These are phyloP conservation scores for Penicillium sp. DNA, from an alignment of 2,329 filamentous ascomycete genomes.

Conservation along the genomic window DNA sequence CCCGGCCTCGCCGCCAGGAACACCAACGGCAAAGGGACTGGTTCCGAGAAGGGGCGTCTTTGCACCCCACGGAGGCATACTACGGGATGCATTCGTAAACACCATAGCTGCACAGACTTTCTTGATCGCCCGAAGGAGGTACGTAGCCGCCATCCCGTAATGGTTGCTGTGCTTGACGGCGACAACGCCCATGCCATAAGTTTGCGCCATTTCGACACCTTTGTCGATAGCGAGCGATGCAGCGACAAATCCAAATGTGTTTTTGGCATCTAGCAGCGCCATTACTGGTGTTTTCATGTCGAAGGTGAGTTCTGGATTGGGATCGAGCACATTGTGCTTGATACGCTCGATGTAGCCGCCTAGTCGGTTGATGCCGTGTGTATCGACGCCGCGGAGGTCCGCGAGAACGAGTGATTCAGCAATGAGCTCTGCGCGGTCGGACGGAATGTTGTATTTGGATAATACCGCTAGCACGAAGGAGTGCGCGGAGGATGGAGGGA, in stretches of 20 bases:
- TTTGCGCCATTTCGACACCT: slow-evolving; percentile 16
- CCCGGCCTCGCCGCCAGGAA: slow-evolving; percentile 7
- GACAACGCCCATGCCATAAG: slow-evolving; percentile 23
- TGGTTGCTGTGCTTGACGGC: slow-evolving; percentile 22
- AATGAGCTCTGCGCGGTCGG: slow-evolving; percentile 10
- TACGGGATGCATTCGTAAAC: slow-evolving; percentile 32
- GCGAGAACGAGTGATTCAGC: slow-evolving; percentile 21
- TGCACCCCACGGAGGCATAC: slow-evolving; percentile 32
- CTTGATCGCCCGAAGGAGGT: slow-evolving; percentile 21
- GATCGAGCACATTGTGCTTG: slow-evolving; percentile 19
- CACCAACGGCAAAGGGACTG: slow-evolving; percentile 15
- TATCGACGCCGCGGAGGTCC: slow-evolving; percentile 25
- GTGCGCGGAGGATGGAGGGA: neutral
- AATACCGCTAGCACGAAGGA: neutral
- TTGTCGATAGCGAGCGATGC: slow-evolving; percentile 21
- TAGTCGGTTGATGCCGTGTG: slow-evolving; percentile 24
- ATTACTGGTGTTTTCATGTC: slow-evolving; percentile 23
- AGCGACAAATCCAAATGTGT: slow-evolving; percentile 28
- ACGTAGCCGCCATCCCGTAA: slow-evolving; percentile 26
- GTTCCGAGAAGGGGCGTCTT: slow-evolving; percentile 15
- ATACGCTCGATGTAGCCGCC: slow-evolving; percentile 22
- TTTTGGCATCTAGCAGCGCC: slow-evolving; percentile 25
- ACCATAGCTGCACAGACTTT: slow-evolving; percentile 22
- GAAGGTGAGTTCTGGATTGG: slow-evolving; percentile 17
- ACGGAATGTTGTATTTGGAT: neutral